phyloP scores from a whole-genome alignment of 768 basidiomycete genomes.

The Mycena maculata region DNA sequence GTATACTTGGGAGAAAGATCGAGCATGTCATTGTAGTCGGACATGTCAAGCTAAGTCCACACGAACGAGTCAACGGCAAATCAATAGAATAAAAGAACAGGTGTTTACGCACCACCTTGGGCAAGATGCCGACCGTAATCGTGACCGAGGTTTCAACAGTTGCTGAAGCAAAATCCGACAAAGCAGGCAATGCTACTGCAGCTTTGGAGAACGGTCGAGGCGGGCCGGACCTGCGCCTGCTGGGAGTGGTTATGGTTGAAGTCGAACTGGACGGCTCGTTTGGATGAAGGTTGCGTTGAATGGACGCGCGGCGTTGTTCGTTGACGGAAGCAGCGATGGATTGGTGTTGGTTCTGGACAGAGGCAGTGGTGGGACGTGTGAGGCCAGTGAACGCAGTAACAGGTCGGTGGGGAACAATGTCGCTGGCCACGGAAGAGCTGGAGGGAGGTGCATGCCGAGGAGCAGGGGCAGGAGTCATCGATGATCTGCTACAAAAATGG shows the following conservation, averaged over 20 bases:
- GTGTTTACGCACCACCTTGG: neutral
- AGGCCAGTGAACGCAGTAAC: neutral
- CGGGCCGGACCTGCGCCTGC: neutral
- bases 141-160: neutral
- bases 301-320: neutral
- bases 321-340: neutral
- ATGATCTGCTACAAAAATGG: too few species aligned
- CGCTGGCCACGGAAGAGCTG: too few species aligned
- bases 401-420: neutral
- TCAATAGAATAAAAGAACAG: neutral
- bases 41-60: slow-evolving; percentile 3
- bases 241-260: neutral
- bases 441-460: neutral
- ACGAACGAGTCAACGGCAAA: too few species aligned
- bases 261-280: neutral
- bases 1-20: slow-evolving; percentile 1
- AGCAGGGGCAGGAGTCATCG: neutral
- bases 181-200: neutral
- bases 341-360: too few species aligned
- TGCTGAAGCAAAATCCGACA: neutral
- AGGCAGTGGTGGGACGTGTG: neutral
- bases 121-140: neutral
- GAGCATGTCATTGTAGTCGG: neutral
- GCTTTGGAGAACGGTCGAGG: neutral
- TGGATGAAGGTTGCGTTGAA: neutral